These are phyloP conservation scores for Chenopodium quinoa DNA, from an alignment of 148 eudicot genomes.

Conservation along the genomic window DNA sequence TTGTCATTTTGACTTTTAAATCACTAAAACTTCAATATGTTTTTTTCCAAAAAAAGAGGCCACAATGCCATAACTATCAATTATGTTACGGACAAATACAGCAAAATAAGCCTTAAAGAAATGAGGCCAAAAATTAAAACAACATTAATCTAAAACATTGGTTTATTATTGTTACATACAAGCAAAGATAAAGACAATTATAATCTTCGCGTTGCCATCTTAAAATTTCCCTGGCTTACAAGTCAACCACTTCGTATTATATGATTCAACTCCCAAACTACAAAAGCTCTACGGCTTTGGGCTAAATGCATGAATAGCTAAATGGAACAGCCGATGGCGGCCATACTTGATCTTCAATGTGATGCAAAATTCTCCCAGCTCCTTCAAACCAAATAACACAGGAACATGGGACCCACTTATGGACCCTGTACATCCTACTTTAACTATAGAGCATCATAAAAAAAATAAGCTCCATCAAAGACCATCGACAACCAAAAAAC, in stretches of 20 bases:
- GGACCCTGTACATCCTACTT: conserved; percentile 36
- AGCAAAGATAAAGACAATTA: neutral
- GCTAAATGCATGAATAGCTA: conserved; percentile 10
- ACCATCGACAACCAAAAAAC: conserved; percentile 12
- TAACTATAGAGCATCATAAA: conserved; percentile 35
- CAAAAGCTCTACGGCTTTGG: conserved; percentile 2
- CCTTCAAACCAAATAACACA: conserved; percentile 31
- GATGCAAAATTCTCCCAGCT: conserved; percentile 29
- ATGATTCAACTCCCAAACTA: conserved; percentile 9
- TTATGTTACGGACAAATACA: neutral
- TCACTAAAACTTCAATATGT: neutral
- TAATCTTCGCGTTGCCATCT: neutral
- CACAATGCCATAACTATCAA: neutral
- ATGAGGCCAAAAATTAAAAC: conserved; percentile 4
- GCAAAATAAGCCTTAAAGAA: neutral
- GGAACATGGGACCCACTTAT: conserved; percentile 22
- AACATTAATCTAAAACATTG: neutral
- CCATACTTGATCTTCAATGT: conserved; percentile 9
- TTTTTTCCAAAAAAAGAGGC: neutral
- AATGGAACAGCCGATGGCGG: neutral
- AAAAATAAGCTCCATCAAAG: conserved; percentile 35
- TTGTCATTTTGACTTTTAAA: no score
- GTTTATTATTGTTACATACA: conserved; percentile 19
- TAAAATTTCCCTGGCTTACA: neutral
- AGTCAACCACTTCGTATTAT: conserved; percentile 3